These are phyloP conservation scores for Tubosaeta brunneosetosa DNA, from an alignment of 768 basidiomycete species.

Conservation along the genomic window DNA sequence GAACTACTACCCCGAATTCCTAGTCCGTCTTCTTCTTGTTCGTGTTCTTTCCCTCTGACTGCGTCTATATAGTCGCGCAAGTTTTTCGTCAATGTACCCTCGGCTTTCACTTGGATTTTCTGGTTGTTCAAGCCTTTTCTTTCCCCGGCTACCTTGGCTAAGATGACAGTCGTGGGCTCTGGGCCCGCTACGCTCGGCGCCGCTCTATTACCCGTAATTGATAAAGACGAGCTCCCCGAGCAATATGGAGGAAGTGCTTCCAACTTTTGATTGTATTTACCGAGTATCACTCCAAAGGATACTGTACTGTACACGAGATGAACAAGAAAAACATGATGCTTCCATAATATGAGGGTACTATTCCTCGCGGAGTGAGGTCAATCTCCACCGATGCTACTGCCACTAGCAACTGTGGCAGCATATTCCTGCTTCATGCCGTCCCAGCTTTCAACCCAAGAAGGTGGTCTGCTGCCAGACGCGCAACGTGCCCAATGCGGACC, in stretches of 20 bases:
- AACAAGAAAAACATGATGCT: not conserved
- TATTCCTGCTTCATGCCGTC: slow-evolving; percentile 40
- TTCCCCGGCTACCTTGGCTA: slow-evolving; percentile 50
- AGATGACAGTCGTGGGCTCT: slow-evolving; percentile 18
- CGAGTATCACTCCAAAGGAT: too few relatives aligned
- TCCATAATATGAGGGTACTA: not conserved
- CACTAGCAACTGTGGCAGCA: slow-evolving; percentile 38
- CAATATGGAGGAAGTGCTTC: slow-evolving; percentile 70
- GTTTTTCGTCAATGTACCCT: slow-evolving; percentile 61
- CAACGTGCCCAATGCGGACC: slow-evolving; percentile 22
- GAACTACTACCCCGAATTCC: slow-evolving; percentile 73
- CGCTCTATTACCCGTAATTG: slow-evolving; percentile 55
- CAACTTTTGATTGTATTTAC: not conserved
- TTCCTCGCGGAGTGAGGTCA: slow-evolving; percentile 1
- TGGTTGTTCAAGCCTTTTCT: slow-evolving; percentile 73
- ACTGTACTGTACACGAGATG: not conserved
- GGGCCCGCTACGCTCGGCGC: slow-evolving; percentile 55
- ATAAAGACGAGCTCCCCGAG: slow-evolving; percentile 24
- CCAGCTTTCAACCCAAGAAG: slow-evolving; percentile 40
- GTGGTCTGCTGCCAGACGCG: slow-evolving; percentile 28
- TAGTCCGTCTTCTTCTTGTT: slow-evolving; percentile 37
- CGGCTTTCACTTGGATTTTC: slow-evolving; percentile 74
- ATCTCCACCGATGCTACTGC: slow-evolving; percentile 28
- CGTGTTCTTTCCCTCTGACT: not conserved
- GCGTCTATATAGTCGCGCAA: not conserved